Base-by-base conservation (phyloP, 805 yeast species). In the Myxozyma mucilagina region DNA sequence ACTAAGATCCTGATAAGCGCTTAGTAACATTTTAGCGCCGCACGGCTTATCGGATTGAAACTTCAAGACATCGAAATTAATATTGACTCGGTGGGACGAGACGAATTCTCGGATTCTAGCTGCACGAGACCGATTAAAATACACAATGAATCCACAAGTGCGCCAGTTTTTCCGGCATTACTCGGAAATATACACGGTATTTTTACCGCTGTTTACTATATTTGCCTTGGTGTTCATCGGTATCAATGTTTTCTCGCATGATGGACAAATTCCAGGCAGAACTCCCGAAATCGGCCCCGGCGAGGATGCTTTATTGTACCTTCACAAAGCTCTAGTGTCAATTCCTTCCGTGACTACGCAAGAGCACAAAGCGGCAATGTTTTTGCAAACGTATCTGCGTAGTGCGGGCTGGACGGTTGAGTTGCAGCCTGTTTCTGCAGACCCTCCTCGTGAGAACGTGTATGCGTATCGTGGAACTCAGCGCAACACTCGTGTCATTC, bases 381-480 rank as follows among this genome's bases (percentile, higher is more conserved):
- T 67, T 63, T 68, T 84, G 48, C 67, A 71, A 35, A 60, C 64
- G 2, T 82, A 79, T 63, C 74, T 84, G 39, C 67, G 69, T 29
- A 48, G 61, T 1, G 69, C 70, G 14, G 87, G 86, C 1, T 77
- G 84, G 57, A 82, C 83, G 0, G 87, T 85, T 3, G 85, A 85
- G 66, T 53, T 70, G 34, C 76, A 78, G 47, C 63, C 72, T 9
- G 75, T 79, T 14, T 69, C 72, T 20, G 72, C 67, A 13, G 71
- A 60, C 8, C 61, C 70, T 9, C 66, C 68, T 6, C 77, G 87
- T 52, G 69, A 72, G 67, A 84, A 86, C 68, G 75, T 86, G 41
- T 86, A 81, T 67, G 89, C 88, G 4, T 86, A 84, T 68, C 62
- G 72, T 7, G 84, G 85, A 1, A 59, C 66, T 1, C 68, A 69